A percentile compares a stretch with the other conserved stretches of the same genome.
These are phyloP conservation scores for Rauvolfia tetraphylla DNA, from an alignment of 257 asterid species.

Conservation along the genomic window DNA sequence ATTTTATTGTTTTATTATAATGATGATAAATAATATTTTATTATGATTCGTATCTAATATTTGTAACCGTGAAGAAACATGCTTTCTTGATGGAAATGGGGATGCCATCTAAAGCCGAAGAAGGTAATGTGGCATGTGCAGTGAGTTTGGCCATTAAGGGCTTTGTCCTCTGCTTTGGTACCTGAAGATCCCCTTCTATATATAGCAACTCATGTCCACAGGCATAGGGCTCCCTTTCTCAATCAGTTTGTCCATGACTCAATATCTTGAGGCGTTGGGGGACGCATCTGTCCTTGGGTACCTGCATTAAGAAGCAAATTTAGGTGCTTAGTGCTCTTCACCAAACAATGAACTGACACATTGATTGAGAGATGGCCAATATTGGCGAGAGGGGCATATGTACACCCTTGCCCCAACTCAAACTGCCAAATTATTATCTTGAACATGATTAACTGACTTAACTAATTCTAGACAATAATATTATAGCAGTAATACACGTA, in stretches of 20 bases:
- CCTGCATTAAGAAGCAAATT: constrained; percentile 28
- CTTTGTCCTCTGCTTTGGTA: background rate
- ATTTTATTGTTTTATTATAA: no score
- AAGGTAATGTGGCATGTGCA: background rate
- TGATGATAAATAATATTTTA: no score
- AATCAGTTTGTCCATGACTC: background rate
- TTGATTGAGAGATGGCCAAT: constrained; percentile 9
- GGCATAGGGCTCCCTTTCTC: background rate
- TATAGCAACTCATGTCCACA: background rate
- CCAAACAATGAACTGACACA: constrained; percentile 13
- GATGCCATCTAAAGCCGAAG: background rate
- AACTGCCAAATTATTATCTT: background rate
- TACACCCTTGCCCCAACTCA: no score
- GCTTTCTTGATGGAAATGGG: background rate
- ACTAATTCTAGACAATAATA: no score
- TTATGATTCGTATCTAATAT: no score
- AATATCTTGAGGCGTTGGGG: background rate
- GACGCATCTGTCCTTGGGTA: constrained; percentile 12
- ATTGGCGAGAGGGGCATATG: background rate
- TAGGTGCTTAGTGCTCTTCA: background rate
- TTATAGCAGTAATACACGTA: no score
- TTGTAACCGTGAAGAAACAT: background rate
- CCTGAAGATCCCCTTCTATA: background rate
- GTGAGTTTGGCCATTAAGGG: background rate
- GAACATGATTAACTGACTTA: no score